These are phyloP conservation scores for Pulveroboletus ravenelii DNA, from an alignment of 768 basidiomycete species.

Conservation along the genomic window DNA sequence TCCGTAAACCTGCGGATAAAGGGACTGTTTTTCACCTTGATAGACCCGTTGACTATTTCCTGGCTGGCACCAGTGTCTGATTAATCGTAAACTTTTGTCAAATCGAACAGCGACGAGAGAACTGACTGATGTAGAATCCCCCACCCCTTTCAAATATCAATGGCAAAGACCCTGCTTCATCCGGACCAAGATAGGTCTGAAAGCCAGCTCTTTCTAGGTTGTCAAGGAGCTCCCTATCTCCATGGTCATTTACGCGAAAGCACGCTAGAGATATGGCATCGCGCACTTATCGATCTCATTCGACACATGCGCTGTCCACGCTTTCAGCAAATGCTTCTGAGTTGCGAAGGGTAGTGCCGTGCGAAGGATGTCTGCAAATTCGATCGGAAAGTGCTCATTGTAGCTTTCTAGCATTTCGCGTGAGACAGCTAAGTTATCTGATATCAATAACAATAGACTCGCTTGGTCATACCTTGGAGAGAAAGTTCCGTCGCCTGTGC, in stretches of 20 bases:
- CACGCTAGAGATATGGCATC: not conserved
- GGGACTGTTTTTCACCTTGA: conserved; percentile 45
- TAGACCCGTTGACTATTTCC: conserved; percentile 44
- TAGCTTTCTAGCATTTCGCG: conserved; percentile 16
- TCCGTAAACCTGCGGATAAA: conserved; percentile 26
- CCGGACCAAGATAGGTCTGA: conserved; percentile 34
- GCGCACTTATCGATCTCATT: conserved; percentile 23
- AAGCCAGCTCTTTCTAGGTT: conserved; percentile 36
- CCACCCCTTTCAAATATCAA: conserved; percentile 32
- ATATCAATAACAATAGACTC: not conserved
- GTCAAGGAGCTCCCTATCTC: conserved; percentile 35
- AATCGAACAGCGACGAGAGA: not conserved
- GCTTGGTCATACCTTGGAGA: conserved; percentile 12
- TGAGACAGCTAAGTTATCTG: not conserved
- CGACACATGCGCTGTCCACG: conserved; percentile 1
- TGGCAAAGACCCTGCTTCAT: conserved; percentile 33
- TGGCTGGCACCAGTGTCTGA: conserved; percentile 38
- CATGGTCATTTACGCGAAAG: not conserved
- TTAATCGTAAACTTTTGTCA: not conserved
- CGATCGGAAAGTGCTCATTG: conserved; percentile 23
- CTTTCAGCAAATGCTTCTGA: conserved; percentile 11
- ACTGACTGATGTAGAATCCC: conserved; percentile 38
- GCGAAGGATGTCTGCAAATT: conserved; percentile 24
- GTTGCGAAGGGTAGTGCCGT: conserved; percentile 21
- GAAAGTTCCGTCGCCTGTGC: not conserved